Base-by-base conservation (phyloP, 2,329 filamentous ascomycete genomes). In the Arthroderma sp. region DNA sequence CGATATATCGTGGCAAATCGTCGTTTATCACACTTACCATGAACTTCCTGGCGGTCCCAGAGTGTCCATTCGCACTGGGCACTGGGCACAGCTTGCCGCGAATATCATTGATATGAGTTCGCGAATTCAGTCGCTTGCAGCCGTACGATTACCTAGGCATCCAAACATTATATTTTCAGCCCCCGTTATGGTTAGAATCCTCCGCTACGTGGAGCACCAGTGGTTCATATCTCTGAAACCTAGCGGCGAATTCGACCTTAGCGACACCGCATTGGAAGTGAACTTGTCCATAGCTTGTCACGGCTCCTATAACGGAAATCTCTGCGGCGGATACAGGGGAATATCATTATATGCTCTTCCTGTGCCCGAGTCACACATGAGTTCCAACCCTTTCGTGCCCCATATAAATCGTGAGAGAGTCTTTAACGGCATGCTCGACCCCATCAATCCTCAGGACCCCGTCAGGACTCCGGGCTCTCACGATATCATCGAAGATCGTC, bases 1-100 rank as follows among this genome's bases (percentile, higher is more conserved):
- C 6, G 33, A 44, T 49, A n/a, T 60, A 13, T 41, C 47, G 9
- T 60, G 59, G 59, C 59, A 60, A 19, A 56, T 60, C 13, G 35
- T 60, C 49, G 56, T 47, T 13, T 56, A 58, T 39, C 15, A 25
- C 35, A 17, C 15, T 4, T 58, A 56, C 28, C 25, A 37, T 15
- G 59, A 58, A 38, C n/a, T 37, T 35, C 59, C 44, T n/a, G 5
- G 49, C 11, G 59, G 59, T 1, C 59, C 59, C 8, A 58, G 56
- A 38, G 4, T 41, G 23, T 47, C 31, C 21, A 2, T 60, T n/a
- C 56, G 56, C 17, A 56, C 38, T 7, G 56, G 56, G 5, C 33
- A 58, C 8, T 60, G 56, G 56, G 1, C 6, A 3, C 39, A 38
- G 15, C 56, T 60, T 52, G 43, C 47, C 13, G 17, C 13, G 17